Base-by-base conservation (phyloP, 2,329 filamentous ascomycete species). In the Exophiala sideris region DNA sequence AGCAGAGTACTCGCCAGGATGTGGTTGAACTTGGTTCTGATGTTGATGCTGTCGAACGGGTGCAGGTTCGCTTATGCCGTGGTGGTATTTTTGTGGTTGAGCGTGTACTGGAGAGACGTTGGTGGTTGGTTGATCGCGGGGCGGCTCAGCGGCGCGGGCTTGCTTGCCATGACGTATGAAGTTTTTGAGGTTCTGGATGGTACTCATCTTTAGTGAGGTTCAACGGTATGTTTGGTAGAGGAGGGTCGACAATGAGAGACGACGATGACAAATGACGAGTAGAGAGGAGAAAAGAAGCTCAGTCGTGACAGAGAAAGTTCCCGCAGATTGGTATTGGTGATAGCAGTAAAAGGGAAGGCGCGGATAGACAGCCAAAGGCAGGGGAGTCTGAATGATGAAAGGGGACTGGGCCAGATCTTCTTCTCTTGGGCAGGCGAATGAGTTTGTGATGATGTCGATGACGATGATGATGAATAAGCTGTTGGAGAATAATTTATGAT, bases 151-250 rank as follows among this genome's bases (percentile, higher is more conserved):
- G 61, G 78, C 79, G 63, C 90, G 88, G 65, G 91, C 92, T 79
- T 96, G 91, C 79, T 96, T 96, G 74, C 92, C 92, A 79, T 96
- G 92, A 63, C 92, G 89, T 75, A 97, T 94, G 75, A 97, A 95
- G 75, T 96, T 96, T 76, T 97, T 96, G 66, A 96, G 58, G 70
- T 94, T 94, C 77, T 96, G 92, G 76, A 96, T 95, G 44, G 83
- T 83, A 66, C 80, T 83, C 83, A 85, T 85, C 50, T 60, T 60
- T 57, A 54, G 46, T 18, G 42, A 34, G 24, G 36, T 32, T 47
- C 20, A 38, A 39, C 39, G n/a, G 14, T 6, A 33, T 29, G 20
- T 46, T 3, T 45, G 39, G 7, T 45, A 9, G 16, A 51, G 20
- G 11, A 39, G 18, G 16, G 44, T 45, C 29, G 40, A 41, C 18